Percentiles rank a stretch among this genome's conserved stretches.
Evolutionary conservation across 768 basidiomycete species (phyloP).

Genomic region (Chiua virens): DNA sequence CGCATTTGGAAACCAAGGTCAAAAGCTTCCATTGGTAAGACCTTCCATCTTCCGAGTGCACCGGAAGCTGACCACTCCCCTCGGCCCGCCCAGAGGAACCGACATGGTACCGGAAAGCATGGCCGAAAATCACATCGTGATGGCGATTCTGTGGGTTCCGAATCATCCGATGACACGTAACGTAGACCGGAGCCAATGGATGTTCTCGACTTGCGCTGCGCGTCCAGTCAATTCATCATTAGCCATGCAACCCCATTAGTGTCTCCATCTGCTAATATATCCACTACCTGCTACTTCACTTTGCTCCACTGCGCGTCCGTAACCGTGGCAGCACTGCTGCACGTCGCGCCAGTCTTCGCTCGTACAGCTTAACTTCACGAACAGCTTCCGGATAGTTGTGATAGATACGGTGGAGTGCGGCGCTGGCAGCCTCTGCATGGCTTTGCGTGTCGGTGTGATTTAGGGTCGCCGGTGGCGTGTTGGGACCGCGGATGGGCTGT

Average conservation of each 20-base stretch:
- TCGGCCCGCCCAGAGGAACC: conserved; percentile 62
- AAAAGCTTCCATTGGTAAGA: conserved; percentile 82
- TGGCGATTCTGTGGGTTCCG: conserved; percentile 60
- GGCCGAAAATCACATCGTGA: conserved; percentile 57
- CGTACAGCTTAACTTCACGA: conserved; percentile 32
- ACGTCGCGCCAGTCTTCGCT: conserved; percentile 31
- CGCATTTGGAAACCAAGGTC: conserved; percentile 86
- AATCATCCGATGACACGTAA: conserved; percentile 63
- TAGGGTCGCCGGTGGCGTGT: conserved; percentile 21
- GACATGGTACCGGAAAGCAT: conserved; percentile 68
- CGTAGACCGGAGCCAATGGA: conserved; percentile 9
- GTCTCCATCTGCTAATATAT: conserved; percentile 27
- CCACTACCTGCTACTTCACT: conserved; percentile 15
- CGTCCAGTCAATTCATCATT: conserved; percentile 17
- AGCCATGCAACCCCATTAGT: conserved; percentile 18
- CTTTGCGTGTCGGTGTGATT: conserved; percentile 23
- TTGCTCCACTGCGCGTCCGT: conserved; percentile 21
- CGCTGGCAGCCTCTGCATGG: conserved; percentile 34
- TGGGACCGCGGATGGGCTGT: conserved; percentile 35
- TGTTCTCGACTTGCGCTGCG: conserved; percentile 6
- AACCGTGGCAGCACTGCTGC: conserved; percentile 9
- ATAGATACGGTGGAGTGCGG: conserved; percentile 47
- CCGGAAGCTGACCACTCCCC: conserved; percentile 22
- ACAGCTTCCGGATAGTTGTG: conserved; percentile 50
- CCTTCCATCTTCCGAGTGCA: conserved; percentile 22